Evolutionary conservation across 352 stramenopile genomes (phyloP), one percentile per base, ranked within the genome.

Genomic region (Phytophthora macrochlamydospora): DNA sequence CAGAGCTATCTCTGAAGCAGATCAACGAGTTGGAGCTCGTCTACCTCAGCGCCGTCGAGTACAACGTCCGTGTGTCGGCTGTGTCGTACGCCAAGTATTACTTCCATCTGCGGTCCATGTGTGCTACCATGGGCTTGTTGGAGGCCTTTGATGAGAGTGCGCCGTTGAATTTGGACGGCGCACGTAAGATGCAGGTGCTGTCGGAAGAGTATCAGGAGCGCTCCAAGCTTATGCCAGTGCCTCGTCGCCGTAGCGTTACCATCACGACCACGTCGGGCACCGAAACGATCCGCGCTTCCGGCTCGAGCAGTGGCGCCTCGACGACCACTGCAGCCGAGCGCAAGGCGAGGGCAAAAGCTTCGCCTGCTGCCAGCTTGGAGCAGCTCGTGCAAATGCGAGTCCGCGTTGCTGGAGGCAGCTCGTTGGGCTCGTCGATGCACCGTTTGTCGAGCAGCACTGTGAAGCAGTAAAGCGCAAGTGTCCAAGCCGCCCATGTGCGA

Each of bases 21-120:
- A 98, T 98, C 53, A 99, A 99, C 75, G 88, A 98, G 57, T 82
- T 99, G 30, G 97, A 99, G 77, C 73, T 98, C 4, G 83, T 91
- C 45, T 92, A 98, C 51, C 67, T 99, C 31, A 87, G 83, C 56
- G 89, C 89, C 1, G 85, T 98, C 30, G 83, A 94, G 75, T 95
- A 95, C 75, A 93, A 94, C 46, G 87, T 95, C n/a, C 88, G 87
- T 45, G 90, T 95, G 18, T 92, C 90, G 30, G 87, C 88, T 0
- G 86, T 88, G 46, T 94, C 87, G 56, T 96, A 96, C 64, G 90
- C 87, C 62, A 97, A 95, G 81, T 99, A 99, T 72, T 99, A 99
- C 75, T 99, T 99, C 68, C 89, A 99, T 55, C 66, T 99, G 58
- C 92, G 97, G 44, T 95, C 90, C 3, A 98, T 98, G 91, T 88